A percentile compares a stretch with the other conserved stretches of the same genome.
These are phyloP conservation scores for Phaeoacremonium minimum DNA, from an alignment of 2,329 filamentous ascomycete species.

Conservation along the genomic window DNA sequence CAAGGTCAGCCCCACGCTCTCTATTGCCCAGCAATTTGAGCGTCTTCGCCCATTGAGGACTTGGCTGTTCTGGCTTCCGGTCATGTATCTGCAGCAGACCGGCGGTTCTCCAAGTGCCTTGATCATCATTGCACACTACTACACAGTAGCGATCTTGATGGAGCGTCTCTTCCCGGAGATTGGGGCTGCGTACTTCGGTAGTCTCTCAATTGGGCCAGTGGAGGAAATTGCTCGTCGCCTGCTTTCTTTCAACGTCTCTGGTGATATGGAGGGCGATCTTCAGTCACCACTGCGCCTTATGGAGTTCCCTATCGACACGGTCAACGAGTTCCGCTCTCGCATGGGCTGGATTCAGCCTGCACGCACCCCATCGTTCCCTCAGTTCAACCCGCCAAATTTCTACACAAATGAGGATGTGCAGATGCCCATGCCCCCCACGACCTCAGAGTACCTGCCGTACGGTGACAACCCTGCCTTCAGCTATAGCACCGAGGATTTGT, in stretches of 20 bases:
- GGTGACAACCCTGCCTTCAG: constrained; percentile 53
- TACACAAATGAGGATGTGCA: constrained; percentile 35
- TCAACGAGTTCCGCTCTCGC: constrained; percentile 63
- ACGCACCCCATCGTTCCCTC: constrained; percentile 56
- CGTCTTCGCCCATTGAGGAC: constrained; percentile 82
- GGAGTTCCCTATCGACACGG: constrained; percentile 68
- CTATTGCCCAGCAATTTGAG: constrained; percentile 81
- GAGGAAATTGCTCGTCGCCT: constrained; percentile 81
- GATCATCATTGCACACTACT: constrained; percentile 85
- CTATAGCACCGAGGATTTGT: constrained; percentile 61
- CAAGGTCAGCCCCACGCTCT: constrained; percentile 64
- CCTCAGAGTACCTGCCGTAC: constrained; percentile 45
- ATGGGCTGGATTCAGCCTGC: constrained; percentile 63
- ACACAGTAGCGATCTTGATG: constrained; percentile 80
- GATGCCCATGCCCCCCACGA: constrained; percentile 32
- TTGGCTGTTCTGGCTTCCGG: constrained; percentile 95
- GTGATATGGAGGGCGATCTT: constrained; percentile 50
- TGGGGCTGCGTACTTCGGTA: constrained; percentile 82
- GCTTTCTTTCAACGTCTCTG: constrained; percentile 60
- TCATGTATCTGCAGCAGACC: constrained; percentile 74
- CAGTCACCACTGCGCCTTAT: constrained; percentile 64
- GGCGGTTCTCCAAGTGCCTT: constrained; percentile 73
- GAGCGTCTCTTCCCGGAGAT: constrained; percentile 91
- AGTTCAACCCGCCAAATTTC: constrained; percentile 54
- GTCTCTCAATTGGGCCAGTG: constrained; percentile 73